Base-by-base conservation (phyloP, 176 grass and related monocot species). In the Musa schizocarpa region DNA sequence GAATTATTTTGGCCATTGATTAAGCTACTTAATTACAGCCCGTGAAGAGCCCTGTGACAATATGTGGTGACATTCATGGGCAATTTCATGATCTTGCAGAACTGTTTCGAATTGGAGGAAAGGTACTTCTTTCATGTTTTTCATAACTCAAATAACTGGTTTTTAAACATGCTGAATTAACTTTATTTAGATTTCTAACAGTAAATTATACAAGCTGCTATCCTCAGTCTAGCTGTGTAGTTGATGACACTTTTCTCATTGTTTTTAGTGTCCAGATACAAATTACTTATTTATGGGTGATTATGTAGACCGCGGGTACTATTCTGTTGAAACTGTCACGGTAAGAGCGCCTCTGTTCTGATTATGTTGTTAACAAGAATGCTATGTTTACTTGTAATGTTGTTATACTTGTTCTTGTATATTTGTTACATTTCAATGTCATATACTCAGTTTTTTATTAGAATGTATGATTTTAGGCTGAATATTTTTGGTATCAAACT, bases 281-380 rank as follows among this genome's bases (percentile, higher is more conserved):
- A 96, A 96, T 71, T 96, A 96, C 72, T 76, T 96, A 82, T 96
- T 96, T 72, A 96, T 96, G 93, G 93, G 93, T 74, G 93, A 96
- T 92, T 96, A 96, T 22, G 93, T 96, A 50, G 93, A 96, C 52
- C 89, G 89, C 88, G 93, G 93, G 11, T 92, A 92, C 76, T 96
- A 92, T 75, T 96, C 93, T 1, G 89, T 96, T 4, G 93, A 96
- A 90, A 96, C 93, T 84, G 93, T 96, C 76, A 92, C 89, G 50
- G 92, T 92, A 88, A 88, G 85, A 54, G 34, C 43, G 82, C 14
- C 50, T 64, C 63, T 6, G 34, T 43, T 6, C 34, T 43, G 5
- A 6, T 43, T 43, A 43, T 43, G 34, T 3, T 43, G 34, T 43
- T 3, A 43, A 43, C 34, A 43, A 43, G 34, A 43, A 43, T 43